Percentiles rank a stretch among this genome's conserved stretches.
Conservation (phyloP, 2,329 filamentous ascomycete species). For the Dissoconium aciculare region DNA sequence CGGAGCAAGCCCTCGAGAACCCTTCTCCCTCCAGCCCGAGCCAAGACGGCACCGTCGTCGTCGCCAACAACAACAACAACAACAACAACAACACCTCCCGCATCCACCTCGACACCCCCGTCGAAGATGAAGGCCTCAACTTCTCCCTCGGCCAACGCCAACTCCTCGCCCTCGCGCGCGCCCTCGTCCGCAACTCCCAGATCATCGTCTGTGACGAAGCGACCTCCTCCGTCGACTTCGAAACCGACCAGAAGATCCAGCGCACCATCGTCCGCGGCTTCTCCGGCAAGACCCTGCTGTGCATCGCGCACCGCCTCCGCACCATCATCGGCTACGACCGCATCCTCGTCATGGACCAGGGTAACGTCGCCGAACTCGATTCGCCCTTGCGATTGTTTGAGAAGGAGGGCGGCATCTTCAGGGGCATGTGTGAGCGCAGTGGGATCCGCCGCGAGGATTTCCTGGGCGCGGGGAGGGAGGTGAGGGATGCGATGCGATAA, state of each 20-base stretch:
- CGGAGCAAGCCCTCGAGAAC: slow-evolving; percentile 33
- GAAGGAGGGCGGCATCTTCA: slow-evolving; percentile 63
- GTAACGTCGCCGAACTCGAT: slow-evolving; percentile 74
- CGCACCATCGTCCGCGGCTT: slow-evolving; percentile 74
- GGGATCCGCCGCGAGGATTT: slow-evolving; percentile 50
- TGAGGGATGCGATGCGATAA: too few relatives aligned
- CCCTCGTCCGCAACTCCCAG: slow-evolving; percentile 69
- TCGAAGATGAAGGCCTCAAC: slow-evolving; percentile 91
- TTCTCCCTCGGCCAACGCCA: slow-evolving; percentile 92
- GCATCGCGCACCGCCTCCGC: slow-evolving; percentile 80
- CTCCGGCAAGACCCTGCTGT: slow-evolving; percentile 71
- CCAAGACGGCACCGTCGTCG: not conserved
- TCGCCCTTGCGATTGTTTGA: slow-evolving; percentile 60
- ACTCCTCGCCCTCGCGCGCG: slow-evolving; percentile 83
- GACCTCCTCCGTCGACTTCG: slow-evolving; percentile 84
- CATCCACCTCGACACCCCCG: slow-evolving; percentile 67
- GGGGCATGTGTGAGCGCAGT: slow-evolving; percentile 76
- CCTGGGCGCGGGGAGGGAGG: slow-evolving; percentile 8
- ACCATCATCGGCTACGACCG: slow-evolving; percentile 89
- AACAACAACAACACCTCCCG: slow-evolving; percentile 32
- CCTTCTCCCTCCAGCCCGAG: slow-evolving; percentile 2
- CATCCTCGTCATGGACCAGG: slow-evolving; percentile 92
- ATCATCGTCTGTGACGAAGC: slow-evolving; percentile 98
- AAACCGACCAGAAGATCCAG: slow-evolving; percentile 93
- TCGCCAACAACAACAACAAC: slow-evolving; percentile 6